These are phyloP conservation scores for Aureobasidium sp. DNA, from an alignment of 2,329 filamentous ascomycete genomes.

Conservation along the genomic window DNA sequence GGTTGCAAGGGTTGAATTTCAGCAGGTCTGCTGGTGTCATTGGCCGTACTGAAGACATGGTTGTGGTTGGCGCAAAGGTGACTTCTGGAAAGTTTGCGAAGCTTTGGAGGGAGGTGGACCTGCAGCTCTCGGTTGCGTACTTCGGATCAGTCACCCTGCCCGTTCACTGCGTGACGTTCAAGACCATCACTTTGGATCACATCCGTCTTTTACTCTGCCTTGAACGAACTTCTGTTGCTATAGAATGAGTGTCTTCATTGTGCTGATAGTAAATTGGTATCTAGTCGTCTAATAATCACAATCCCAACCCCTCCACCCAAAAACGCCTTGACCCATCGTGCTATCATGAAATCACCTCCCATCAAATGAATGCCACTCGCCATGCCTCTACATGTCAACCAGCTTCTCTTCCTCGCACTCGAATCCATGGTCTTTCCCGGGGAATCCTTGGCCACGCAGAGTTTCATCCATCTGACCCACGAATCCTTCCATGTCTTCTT, in stretches of 20 bases:
- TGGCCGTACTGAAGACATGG: conserved; percentile 76
- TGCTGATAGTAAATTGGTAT: not conserved
- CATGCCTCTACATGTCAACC: not conserved
- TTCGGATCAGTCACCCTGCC: not conserved
- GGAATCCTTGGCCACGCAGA: not conserved
- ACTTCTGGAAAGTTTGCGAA: not conserved
- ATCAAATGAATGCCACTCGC: not conserved
- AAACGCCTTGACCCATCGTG: not conserved
- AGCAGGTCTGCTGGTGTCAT: conserved; percentile 81
- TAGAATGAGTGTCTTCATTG: not conserved
- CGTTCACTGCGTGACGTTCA: not conserved
- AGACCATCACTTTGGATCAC: not conserved
- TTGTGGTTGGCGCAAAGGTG: conserved; percentile 7
- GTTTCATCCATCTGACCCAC: conserved; percentile 18
- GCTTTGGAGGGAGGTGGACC: not conserved
- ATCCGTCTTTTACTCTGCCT: too few relatives aligned
- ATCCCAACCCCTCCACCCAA: not conserved
- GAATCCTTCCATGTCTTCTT: conserved; percentile 17
- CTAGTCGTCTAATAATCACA: conserved; percentile 12
- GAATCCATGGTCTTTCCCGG: not conserved
- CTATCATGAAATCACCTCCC: not conserved
- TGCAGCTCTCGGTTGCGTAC: not conserved
- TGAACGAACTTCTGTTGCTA: not conserved
- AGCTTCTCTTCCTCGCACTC: not conserved
- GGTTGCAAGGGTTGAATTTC: conserved; percentile 86